Conservation (phyloP, 495 filamentous ascomycete genomes). For the Lichina pygmaea region DNA sequence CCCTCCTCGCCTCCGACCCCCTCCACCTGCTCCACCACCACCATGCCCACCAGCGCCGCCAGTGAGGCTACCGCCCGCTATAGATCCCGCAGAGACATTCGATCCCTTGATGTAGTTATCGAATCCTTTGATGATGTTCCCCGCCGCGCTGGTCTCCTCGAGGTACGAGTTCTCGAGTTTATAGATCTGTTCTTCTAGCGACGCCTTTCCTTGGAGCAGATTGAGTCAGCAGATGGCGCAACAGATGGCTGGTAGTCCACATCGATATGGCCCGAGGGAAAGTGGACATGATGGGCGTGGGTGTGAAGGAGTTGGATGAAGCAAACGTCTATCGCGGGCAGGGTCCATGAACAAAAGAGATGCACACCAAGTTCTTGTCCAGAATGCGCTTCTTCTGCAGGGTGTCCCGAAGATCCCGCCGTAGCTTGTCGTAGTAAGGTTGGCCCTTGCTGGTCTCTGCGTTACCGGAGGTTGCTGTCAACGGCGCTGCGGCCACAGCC, state of each 20-base stretch:
- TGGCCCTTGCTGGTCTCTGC: conserved; percentile 10
- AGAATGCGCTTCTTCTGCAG: conserved; percentile 37
- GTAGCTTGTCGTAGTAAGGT: conserved; percentile 48
- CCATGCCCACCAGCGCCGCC: conserved; percentile 1
- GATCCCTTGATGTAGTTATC: conserved; percentile 73
- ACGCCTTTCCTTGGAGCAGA: conserved; percentile 13
- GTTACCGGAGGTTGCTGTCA: background rate
- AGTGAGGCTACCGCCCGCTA: conserved; percentile 3
- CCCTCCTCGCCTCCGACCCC: conserved; percentile 8
- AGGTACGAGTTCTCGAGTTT: conserved; percentile 70
- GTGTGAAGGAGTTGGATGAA: background rate
- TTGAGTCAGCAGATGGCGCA: too few relatives aligned
- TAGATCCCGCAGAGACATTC: conserved; percentile 18
- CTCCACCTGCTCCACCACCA: conserved; percentile 5
- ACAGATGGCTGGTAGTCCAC: too few relatives aligned
- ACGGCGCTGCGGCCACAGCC: conserved; percentile 10
- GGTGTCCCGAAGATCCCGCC: conserved; percentile 38
- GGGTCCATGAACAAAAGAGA: too few relatives aligned
- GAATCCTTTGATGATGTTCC: conserved; percentile 93
- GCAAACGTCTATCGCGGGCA: too few relatives aligned
- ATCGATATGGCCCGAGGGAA: too few relatives aligned
- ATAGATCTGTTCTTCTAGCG: conserved; percentile 61
- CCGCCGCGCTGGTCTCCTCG: conserved; percentile 55
- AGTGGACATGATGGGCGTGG: background rate
- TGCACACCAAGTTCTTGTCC: conserved; percentile 33